Evolutionary conservation across 495 filamentous ascomycete species (phyloP).

Genomic region (Trichoderma erinaceum): DNA sequence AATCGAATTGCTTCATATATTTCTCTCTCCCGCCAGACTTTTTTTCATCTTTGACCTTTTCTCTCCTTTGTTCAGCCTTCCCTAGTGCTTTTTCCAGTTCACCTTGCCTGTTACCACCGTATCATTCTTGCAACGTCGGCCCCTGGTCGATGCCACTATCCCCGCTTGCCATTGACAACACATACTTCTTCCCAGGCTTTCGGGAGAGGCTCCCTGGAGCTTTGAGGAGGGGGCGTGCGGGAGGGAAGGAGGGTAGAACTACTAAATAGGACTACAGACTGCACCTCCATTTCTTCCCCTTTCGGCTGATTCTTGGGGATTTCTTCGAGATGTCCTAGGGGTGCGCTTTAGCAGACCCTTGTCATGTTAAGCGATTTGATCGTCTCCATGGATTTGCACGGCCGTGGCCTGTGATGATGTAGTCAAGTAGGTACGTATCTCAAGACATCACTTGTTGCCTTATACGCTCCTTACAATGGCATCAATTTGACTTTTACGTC

Average conservation of each 20-base stretch:
- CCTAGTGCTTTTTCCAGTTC: conserved; percentile 20
- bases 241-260: background rate
- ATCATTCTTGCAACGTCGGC: background rate
- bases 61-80: conserved; percentile 19
- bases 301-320: background rate
- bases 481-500: background rate
- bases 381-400: background rate
- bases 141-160: background rate
- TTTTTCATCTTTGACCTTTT: conserved; percentile 22
- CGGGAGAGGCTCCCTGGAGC: conserved; percentile 9
- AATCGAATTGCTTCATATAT: background rate
- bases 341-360: background rate
- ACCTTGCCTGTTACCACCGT: background rate
- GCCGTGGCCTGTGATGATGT: background rate
- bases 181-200: conserved; percentile 10
- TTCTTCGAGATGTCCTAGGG: background rate
- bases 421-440: background rate
- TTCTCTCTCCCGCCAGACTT: conserved; percentile 18
- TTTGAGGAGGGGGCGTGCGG: background rate
- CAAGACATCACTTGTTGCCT: background rate
- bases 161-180: conserved; percentile 6
- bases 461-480: background rate
- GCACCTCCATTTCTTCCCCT: background rate
- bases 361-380: background rate
- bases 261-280: background rate